Evolutionary conservation across 2,329 filamentous ascomycete genomes (phyloP), one percentile per base, ranked within the genome.

Genomic region (Penicillium decumbens): DNA sequence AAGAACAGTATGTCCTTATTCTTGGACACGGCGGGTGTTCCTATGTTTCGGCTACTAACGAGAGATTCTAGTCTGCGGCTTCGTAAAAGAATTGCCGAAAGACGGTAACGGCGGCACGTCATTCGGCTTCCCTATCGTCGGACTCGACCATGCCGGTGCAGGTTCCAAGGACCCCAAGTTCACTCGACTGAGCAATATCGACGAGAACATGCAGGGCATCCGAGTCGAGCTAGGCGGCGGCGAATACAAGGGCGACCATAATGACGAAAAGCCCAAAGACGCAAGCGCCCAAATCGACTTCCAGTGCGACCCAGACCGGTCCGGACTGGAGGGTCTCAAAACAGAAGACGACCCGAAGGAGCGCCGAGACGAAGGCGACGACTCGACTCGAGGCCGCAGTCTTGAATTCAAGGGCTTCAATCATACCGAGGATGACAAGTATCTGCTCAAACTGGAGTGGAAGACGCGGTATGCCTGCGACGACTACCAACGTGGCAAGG

Each of bases 401-500:
- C 75, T 97, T 52, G 76, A 85, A 51, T 95, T 90, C 72, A 78
- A 88, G 51, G 83, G 85, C 61, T 96, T 93, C 70, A 80, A 60
- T 1, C 61, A 82, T 45, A 77, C 78, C 18, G 80, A 79, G 46
- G 76, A 83, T 32, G 73, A 78, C 24, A 69, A 77, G 1, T 80
- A 82, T 51, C 80, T 89, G 9, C 71, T 97, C 56, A 81, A 84
- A 47, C 69, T 97, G 64, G 84, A 87, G 30, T 98, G 92, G 92
- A 76, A 80, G 65, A 96, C 92, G 12, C 89, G 92, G 69, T 84
- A 89, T 65, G 92, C 89, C 0, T 97, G 93, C 68, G 84, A 89
- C 65, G 73, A 75, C 30, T 74, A 74, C 59, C 72, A 74, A 41
- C 72, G 76, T 13, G 74, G 72, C 8, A 74, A 76, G 37, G 59